phyloP scores from a whole-genome alignment of 2,329 filamentous ascomycete species.

The Grosmannia serpens region DNA sequence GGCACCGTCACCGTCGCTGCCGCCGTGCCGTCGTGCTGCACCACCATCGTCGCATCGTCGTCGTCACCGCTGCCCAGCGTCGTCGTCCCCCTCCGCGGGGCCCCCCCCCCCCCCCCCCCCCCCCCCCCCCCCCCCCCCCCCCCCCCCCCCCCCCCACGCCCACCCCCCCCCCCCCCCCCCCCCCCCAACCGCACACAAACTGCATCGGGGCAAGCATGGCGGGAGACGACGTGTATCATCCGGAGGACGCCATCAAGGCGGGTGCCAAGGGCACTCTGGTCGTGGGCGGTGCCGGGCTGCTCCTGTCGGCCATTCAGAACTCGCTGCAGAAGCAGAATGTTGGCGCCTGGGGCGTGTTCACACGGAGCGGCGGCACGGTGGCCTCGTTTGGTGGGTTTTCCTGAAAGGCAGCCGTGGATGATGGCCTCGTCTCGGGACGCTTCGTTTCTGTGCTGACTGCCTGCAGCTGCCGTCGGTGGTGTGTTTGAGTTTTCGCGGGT shows the following conservation, averaged over 20 bases:
- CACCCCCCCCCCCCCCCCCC: not conserved
- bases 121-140: no score
- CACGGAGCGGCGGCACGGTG: constrained; percentile 63
- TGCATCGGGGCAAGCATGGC: constrained; percentile 16
- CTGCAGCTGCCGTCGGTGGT: constrained; percentile 57
- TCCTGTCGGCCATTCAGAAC: constrained; percentile 57
- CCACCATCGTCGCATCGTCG: no score
- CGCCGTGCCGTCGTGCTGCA: no score
- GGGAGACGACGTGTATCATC: constrained; percentile 21
- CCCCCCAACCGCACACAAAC: constrained; percentile 3
- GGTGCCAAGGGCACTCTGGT: constrained; percentile 43
- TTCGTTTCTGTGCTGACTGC: constrained; percentile 2
- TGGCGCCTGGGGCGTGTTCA: constrained; percentile 70
- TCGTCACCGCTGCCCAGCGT: no score
- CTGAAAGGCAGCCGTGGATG: no score
- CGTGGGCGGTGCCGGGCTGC: constrained; percentile 47
- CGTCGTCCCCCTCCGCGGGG: no score
- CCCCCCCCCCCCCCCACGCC: no score
- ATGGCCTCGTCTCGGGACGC: not conserved
- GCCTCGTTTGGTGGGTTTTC: constrained; percentile 47
- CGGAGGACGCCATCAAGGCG: constrained; percentile 45
- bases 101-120: no score
- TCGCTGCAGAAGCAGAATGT: constrained; percentile 74
- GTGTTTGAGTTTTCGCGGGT: constrained; percentile 67
- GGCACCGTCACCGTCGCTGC: no score